Evolutionary conservation across 352 stramenopile genomes (phyloP), one percentile per base, ranked within the genome.

Genomic region (Phytophthora colocasiae): DNA sequence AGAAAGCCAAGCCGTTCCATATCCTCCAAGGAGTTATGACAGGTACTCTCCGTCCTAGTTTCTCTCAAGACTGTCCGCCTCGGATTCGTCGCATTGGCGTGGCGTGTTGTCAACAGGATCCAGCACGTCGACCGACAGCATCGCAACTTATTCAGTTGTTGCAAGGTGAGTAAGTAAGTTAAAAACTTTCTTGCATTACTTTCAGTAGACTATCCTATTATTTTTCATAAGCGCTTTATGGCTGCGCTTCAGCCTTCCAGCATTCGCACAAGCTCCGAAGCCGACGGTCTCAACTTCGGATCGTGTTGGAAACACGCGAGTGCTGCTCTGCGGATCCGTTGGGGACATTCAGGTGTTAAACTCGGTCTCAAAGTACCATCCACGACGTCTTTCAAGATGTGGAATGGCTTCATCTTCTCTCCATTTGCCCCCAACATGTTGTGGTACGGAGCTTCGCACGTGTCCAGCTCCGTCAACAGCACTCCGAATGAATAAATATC

Each of bases 401-500:
- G 75, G 54, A 86, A 83, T 2, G 73, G 77, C 47, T 89, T 79
- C 66, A 86, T 66, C 46, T 63, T 66, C 27, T 62, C 52, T 2
- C 66, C 58, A 14, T 63, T 73, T 1, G 49, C 6, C 36, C 58
- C 57, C 10, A 66, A 48, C 0, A 41, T 48, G 55, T 67, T 56
- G 48, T 71, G 45, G 49, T 70, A 87, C 38, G 79, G 79, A 7
- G 62, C 54, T 39, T 64, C 44, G 38, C 71, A 63, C 11, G 79
- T 87, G 55, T 87, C 79, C 27, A 87, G 32, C 58, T 87, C 78
- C 6, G 73, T 64, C 6, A 87, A 39, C 47, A 87, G 47, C 36
- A 91, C 77, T 50, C 83, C 85, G 63, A 91, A 90, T 44, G 78
- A 86, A 75, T 92, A 93, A 58, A 93, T 86, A 73, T 93, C 85